Percentiles rank a stretch among this genome's conserved stretches.
These are phyloP conservation scores for Gossypium stocksii DNA, from an alignment of 345 rosid species.

Conservation along the genomic window DNA sequence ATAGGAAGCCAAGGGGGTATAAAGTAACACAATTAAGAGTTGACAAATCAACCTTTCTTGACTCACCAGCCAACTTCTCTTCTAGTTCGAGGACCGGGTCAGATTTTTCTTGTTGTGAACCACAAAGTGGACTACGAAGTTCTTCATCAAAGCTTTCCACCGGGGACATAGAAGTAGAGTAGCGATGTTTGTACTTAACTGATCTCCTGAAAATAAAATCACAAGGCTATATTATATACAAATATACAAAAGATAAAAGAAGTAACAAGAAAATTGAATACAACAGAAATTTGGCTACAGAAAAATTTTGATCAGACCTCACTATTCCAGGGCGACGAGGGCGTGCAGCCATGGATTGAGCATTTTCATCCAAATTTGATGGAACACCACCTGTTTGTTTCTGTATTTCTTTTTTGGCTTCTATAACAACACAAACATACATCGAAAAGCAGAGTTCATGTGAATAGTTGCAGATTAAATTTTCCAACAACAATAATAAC, in stretches of 20 bases:
- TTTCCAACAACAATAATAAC: not conserved
- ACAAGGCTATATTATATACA: slow-evolving; percentile 8
- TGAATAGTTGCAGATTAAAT: slow-evolving; percentile 9
- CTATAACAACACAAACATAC: slow-evolving; percentile 2
- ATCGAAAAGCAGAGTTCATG: not conserved
- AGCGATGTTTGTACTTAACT: slow-evolving; percentile 42
- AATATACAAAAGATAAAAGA: not conserved
- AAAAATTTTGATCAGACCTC: slow-evolving; percentile 36
- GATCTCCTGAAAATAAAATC: slow-evolving; percentile 27
- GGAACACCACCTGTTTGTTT: slow-evolving; percentile 50
- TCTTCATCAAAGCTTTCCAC: slow-evolving; percentile 37
- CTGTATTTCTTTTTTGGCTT: slow-evolving; percentile 26
- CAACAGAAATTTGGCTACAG: not conserved
- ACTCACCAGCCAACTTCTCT: slow-evolving; percentile 24
- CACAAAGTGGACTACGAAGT: slow-evolving; percentile 21
- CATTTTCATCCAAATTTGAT: slow-evolving; percentile 31
- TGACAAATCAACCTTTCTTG: not conserved
- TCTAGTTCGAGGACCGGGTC: slow-evolving; percentile 20
- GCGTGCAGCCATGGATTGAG: slow-evolving; percentile 28
- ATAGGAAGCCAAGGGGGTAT: not conserved
- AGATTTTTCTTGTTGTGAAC: slow-evolving; percentile 29
- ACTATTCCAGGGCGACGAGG: slow-evolving; percentile 62
- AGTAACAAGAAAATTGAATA: not conserved
- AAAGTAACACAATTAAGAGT: not conserved
- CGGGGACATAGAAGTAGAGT: slow-evolving; percentile 25